These are phyloP conservation scores for Neofusicoccum kwambonambiense DNA, from an alignment of 2,329 filamentous ascomycete genomes.

Conservation along the genomic window DNA sequence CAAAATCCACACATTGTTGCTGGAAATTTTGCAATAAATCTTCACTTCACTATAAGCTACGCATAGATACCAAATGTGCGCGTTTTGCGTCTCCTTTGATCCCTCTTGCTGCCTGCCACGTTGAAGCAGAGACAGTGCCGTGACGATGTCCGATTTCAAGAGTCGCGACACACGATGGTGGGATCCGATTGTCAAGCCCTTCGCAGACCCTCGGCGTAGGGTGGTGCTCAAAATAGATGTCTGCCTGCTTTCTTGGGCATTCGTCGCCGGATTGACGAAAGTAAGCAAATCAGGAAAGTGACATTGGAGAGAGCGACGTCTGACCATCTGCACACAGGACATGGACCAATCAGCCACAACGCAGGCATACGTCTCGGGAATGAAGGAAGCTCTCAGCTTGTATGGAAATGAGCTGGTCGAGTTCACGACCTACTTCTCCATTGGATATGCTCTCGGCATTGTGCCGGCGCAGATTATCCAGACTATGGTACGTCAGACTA, in stretches of 20 bases:
- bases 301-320: constrained; percentile 56
- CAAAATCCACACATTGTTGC: not conserved
- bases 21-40: not conserved
- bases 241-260: constrained; percentile 20
- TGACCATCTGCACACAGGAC: constrained; percentile 49
- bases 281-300: constrained; percentile 62
- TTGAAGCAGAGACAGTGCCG: not conserved
- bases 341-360: constrained; percentile 54
- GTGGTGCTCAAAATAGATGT: constrained; percentile 20
- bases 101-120: not conserved
- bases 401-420: constrained; percentile 22
- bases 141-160: not conserved
- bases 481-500: constrained; percentile 18
- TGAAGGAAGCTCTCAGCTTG: constrained; percentile 21
- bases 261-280: constrained; percentile 26
- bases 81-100: no score
- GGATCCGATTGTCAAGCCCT: constrained; percentile 7
- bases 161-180: not conserved
- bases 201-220: constrained; percentile 19
- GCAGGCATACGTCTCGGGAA: constrained; percentile 21
- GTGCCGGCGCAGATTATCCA: constrained; percentile 18
- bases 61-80: not conserved
- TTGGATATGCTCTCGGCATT: constrained; percentile 10
- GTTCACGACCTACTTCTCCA: constrained; percentile 19
- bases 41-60: not conserved